These are phyloP conservation scores for Pseudogymnoascus sp. DNA, from an alignment of 2,329 filamentous ascomycete species.

Conservation along the genomic window DNA sequence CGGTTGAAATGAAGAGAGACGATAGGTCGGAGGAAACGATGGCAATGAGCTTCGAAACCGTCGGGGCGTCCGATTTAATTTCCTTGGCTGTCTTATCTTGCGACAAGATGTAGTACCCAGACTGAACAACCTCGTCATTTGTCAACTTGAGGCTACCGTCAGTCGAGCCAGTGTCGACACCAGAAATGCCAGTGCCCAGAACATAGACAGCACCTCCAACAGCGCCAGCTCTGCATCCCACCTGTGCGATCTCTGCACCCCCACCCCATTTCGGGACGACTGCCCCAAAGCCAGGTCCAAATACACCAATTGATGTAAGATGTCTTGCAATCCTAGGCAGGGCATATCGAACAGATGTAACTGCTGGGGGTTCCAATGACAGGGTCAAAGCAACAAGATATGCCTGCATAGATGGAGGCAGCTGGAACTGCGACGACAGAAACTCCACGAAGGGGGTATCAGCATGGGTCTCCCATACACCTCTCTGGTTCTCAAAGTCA, in stretches of 20 bases:
- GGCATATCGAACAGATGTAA: constrained; percentile 56
- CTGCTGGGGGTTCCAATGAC: constrained; percentile 48
- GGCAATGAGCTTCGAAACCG: constrained; percentile 54
- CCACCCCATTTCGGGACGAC: constrained; percentile 92
- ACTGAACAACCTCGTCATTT: constrained; percentile 49
- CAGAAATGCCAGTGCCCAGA: constrained; percentile 60
- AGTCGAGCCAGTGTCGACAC: constrained; percentile 21
- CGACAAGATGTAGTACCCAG: constrained; percentile 35
- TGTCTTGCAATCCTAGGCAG: constrained; percentile 70
- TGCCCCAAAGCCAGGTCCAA: constrained; percentile 82
- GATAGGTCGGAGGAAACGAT: constrained; percentile 60
- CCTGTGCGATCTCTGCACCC: constrained; percentile 79
- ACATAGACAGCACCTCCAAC: constrained; percentile 91
- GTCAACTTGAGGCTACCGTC: constrained; percentile 43
- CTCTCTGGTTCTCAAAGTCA: constrained; percentile 55
- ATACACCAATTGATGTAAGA: constrained; percentile 75
- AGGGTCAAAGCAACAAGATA: constrained; percentile 65
- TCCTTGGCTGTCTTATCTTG: constrained; percentile 12
- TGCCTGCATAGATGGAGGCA: constrained; percentile 60
- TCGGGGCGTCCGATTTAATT: constrained; percentile 17
- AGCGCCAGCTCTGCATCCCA: constrained; percentile 80
- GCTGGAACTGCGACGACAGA: constrained; percentile 53
- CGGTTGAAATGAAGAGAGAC: constrained; percentile 58
- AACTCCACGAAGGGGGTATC: constrained; percentile 49
- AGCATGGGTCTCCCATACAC: constrained; percentile 51